Base-by-base conservation (phyloP, 768 basidiomycete genomes). In the Pulveroboletus sp. region DNA sequence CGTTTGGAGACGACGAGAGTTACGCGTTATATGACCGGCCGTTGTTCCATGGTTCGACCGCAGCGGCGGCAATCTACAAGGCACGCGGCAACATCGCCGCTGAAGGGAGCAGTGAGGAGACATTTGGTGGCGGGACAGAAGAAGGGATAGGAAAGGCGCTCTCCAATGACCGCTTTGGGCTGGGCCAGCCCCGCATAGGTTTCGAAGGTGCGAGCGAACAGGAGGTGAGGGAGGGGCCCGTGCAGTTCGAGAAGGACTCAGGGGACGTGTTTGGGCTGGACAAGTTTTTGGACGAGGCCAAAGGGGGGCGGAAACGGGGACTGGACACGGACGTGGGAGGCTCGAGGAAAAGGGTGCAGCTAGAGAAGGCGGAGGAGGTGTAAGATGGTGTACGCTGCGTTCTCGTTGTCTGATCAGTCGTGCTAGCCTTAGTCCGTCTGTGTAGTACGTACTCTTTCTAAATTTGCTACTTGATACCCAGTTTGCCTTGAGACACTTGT, bases 41-140 rank as follows among this genome's bases (percentile, higher is more conserved):
- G 4, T 74, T 99, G 43, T 99, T 99, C 81, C 88, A 93, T 60
- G 95, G 96, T 1, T 95, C 94, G 3, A 84, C 87, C 5, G 95
- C 95, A 15, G 93, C 91, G 0, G 93, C 95, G n/a, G 96, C 96
- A n/a, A 99, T 99, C 58, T 99, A 99, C 78, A 95, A 94, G 69
- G 91, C 95, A 5, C 79, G 86, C 26, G 93, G 94, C 0, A 88
- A 91, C 57, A 89, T 92, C 51, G 64, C 76, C 6, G 84, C 89
- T 55, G 64, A 66, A 47, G 64, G 64, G 45, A 89, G 84, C 28
- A 89, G 89, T 63, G 92, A 97, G 37, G 94, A 96, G 46, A 82
- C 89, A 36, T 95, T 89, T 65, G 93, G 92, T 44, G 93, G 89
- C 49, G 94, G 94, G 35, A 96, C 94, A 3, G 93, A 94, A 62